phyloP scores from a whole-genome alignment of 495 filamentous ascomycete genomes.

The Collariella sp. region DNA sequence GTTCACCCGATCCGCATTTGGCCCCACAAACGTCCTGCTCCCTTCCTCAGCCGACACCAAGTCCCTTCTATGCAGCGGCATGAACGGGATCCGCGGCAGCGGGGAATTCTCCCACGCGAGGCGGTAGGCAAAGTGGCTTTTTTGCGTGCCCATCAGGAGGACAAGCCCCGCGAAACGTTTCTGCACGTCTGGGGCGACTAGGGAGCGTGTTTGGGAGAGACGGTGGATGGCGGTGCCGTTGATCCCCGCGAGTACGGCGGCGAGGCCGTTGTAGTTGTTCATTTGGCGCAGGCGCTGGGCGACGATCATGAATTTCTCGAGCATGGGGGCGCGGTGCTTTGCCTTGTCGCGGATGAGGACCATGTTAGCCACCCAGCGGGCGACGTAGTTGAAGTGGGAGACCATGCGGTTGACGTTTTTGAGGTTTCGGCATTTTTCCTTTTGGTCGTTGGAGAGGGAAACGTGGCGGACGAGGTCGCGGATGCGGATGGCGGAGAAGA shows the following conservation, averaged over 20 bases:
- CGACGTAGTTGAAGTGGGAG: conserved; percentile 90
- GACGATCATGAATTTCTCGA: conserved; percentile 91
- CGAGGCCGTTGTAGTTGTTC: conserved; percentile 95
- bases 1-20: conserved; percentile 71
- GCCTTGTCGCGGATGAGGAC: conserved; percentile 90
- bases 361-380: conserved; percentile 84
- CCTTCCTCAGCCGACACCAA: conserved; percentile 87
- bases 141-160: conserved; percentile 85
- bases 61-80: conserved; percentile 84
- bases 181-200: conserved; percentile 59
- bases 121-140: conserved; percentile 88
- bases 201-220: conserved; percentile 68
- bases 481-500: conserved; percentile 93
- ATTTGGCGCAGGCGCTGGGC: conserved; percentile 75
- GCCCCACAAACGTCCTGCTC: conserved; percentile 75
- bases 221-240: conserved; percentile 81
- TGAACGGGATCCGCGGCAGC: conserved; percentile 80
- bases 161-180: conserved; percentile 83
- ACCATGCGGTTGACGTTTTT: conserved; percentile 89
- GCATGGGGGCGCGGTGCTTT: conserved; percentile 79
- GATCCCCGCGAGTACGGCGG: conserved; percentile 87
- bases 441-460: conserved; percentile 59
- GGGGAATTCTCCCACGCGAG: conserved; percentile 94
- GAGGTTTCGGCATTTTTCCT: conserved; percentile 70
- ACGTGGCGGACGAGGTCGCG: conserved; percentile 90